A percentile compares a stretch with the other conserved stretches of the same genome.
phyloP scores from a whole-genome alignment of 805 yeast species.

The Jamesozyma piceae region DNA sequence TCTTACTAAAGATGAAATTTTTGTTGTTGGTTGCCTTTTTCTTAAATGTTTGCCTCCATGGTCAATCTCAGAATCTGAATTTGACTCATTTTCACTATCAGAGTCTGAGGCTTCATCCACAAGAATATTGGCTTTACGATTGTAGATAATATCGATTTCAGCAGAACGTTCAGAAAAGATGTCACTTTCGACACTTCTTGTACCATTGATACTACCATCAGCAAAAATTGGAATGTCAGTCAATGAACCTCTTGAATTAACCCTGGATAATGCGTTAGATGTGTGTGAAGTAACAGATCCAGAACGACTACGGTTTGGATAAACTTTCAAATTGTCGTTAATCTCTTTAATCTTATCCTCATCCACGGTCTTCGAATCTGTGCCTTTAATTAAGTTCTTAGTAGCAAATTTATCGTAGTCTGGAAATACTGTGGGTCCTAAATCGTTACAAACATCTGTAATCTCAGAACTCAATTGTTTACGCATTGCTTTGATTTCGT shows the following conservation, averaged over 20 bases:
- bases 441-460: slow-evolving; percentile 67
- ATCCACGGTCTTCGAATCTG: background rate
- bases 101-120: slow-evolving; percentile 2
- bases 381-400: background rate
- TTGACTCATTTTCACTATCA: slow-evolving; percentile 3
- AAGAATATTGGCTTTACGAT: background rate
- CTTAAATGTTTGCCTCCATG: slow-evolving; percentile 3
- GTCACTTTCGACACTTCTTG: slow-evolving; percentile 1
- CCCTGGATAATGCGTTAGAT: slow-evolving; percentile 53
- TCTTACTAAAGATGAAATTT: slow-evolving; percentile 21
- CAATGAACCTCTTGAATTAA: slow-evolving; percentile 51
- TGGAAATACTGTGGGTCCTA: slow-evolving; percentile 83
- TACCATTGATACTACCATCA: slow-evolving; percentile 10
- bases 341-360: slow-evolving; percentile 2
- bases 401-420: slow-evolving; percentile 49
- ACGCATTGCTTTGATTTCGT: slow-evolving; percentile 50
- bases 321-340: slow-evolving; percentile 5
- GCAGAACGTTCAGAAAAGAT: background rate
- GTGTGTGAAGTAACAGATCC: slow-evolving; percentile 31
- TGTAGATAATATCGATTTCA: background rate
- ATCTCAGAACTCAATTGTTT: slow-evolving; percentile 56
- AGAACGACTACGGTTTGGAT: slow-evolving; percentile 21
- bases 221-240: slow-evolving; percentile 56
- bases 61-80: slow-evolving; percentile 2
- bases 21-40: slow-evolving; percentile 8